Percentiles rank a stretch among this genome's conserved stretches.
phyloP scores from a whole-genome alignment of 2,329 filamentous ascomycete species.

The Verticillium albo-atrum region DNA sequence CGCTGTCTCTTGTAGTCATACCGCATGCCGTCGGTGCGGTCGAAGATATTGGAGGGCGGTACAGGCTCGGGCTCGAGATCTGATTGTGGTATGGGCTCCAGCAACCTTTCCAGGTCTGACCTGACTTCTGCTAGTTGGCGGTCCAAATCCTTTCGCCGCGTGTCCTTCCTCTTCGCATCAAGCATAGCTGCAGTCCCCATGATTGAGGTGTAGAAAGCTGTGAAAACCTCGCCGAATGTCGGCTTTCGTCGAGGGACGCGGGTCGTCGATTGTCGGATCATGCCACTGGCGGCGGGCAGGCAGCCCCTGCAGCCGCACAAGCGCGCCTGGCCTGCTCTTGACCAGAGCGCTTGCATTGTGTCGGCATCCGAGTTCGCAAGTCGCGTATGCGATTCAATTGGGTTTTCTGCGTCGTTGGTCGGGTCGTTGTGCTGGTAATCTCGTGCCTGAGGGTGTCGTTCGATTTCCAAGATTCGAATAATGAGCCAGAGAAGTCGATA shows the following conservation, averaged over 20 bases:
- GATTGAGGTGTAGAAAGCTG: constrained; percentile 63
- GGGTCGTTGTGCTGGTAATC: background rate
- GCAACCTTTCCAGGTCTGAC: constrained; percentile 36
- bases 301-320: constrained; percentile 62
- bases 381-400: constrained; percentile 5
- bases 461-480: constrained; percentile 3
- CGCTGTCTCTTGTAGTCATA: background rate
- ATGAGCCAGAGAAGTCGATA: background rate
- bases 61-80: constrained; percentile 12
- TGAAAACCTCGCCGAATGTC: constrained; percentile 51
- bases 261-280: constrained; percentile 47
- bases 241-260: constrained; percentile 44
- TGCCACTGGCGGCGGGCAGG: constrained; percentile 41
- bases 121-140: constrained; percentile 51
- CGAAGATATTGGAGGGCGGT: constrained; percentile 15
- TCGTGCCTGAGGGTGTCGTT: constrained; percentile 4
- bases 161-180: constrained; percentile 57
- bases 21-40: constrained; percentile 7
- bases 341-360: constrained; percentile 66
- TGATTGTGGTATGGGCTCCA: constrained; percentile 23
- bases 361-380: constrained; percentile 24
- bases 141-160: constrained; percentile 57
- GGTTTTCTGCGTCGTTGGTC: background rate
- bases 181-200: constrained; percentile 60
- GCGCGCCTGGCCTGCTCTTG: constrained; percentile 59